These are phyloP conservation scores for Eimeria acervulina DNA, from an alignment of 169 alveolate genomes.

Conservation along the genomic window DNA sequence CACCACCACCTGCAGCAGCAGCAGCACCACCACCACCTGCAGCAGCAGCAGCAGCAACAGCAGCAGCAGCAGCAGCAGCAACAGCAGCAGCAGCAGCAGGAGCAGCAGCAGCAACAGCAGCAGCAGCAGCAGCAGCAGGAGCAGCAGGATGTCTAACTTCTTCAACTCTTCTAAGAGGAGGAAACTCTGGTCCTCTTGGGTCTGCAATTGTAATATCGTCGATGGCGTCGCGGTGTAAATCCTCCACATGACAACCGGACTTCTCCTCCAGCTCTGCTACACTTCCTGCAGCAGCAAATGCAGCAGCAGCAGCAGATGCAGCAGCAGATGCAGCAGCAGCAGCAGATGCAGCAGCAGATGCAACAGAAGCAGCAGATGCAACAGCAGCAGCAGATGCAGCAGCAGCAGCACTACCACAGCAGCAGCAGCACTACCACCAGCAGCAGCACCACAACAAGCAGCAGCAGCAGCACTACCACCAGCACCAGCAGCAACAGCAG, in stretches of 20 bases:
- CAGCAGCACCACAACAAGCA: too few species aligned
- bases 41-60: background rate
- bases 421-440: background rate
- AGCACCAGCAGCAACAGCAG: too few species aligned
- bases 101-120: background rate
- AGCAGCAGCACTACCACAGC: background rate
- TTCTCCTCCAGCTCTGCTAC: slow-evolving; percentile 86
- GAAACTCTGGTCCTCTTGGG: slow-evolving; percentile 96
- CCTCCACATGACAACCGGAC: slow-evolving; percentile 91
- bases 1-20: background rate
- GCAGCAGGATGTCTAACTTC: slow-evolving; percentile 84
- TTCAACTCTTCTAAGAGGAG: slow-evolving; percentile 92
- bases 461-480: too few species aligned
- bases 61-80: background rate
- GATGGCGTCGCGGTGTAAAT: slow-evolving; percentile 98
- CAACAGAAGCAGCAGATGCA: too few species aligned
- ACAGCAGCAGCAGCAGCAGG: background rate
- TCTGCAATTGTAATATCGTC: slow-evolving; percentile 98
- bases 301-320: background rate
- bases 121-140: background rate
- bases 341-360: too few species aligned
- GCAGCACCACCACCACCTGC: background rate
- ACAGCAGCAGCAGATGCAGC: too few species aligned
- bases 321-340: too few species aligned
- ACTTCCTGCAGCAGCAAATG: slow-evolving; percentile 62